Percentiles rank a stretch among this genome's conserved stretches.
Evolutionary conservation across 2,329 filamentous ascomycete species (phyloP).

Genomic region (Beauveria australis): DNA sequence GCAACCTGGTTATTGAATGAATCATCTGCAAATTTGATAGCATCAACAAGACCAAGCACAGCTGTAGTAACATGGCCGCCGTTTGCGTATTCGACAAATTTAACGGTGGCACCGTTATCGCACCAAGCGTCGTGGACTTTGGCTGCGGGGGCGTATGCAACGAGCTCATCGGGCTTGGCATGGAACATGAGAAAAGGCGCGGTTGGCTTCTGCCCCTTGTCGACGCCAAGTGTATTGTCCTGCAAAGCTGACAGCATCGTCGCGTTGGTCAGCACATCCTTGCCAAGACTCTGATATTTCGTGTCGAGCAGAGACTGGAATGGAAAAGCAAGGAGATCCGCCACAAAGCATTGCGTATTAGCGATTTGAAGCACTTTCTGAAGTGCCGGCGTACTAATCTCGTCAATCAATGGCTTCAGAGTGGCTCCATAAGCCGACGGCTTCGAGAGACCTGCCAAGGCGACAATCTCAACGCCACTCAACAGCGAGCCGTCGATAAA

Average conservation of each 20-base stretch:
- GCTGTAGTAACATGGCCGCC: conserved; percentile 7
- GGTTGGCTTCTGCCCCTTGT: background rate
- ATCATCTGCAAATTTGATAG: background rate
- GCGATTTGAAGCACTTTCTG: background rate
- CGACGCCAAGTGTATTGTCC: conserved; percentile 3
- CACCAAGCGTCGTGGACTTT: conserved; percentile 1
- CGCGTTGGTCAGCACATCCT: background rate
- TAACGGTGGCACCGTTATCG: background rate
- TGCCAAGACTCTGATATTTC: conserved; percentile 6
- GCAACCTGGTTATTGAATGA: conserved; percentile 1
- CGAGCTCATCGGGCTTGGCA: conserved; percentile 5
- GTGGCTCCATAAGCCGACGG: background rate
- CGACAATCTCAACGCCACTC: background rate
- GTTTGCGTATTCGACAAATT: background rate
- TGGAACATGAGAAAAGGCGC: conserved; percentile 9
- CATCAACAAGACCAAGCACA: conserved; percentile 1
- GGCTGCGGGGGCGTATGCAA: background rate
- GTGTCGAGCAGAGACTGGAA: conserved; percentile 1
- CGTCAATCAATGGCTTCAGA: background rate
- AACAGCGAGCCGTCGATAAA: background rate
- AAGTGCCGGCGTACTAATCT: background rate
- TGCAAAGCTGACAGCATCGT: background rate
- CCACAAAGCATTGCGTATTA: background rate
- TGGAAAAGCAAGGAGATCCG: background rate
- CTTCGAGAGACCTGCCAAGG: conserved; percentile 24